A percentile compares a stretch with the other conserved stretches of the same genome.
phyloP scores from a whole-genome alignment of 2,329 filamentous ascomycete species.

The Chalaropsis ovoidea region DNA sequence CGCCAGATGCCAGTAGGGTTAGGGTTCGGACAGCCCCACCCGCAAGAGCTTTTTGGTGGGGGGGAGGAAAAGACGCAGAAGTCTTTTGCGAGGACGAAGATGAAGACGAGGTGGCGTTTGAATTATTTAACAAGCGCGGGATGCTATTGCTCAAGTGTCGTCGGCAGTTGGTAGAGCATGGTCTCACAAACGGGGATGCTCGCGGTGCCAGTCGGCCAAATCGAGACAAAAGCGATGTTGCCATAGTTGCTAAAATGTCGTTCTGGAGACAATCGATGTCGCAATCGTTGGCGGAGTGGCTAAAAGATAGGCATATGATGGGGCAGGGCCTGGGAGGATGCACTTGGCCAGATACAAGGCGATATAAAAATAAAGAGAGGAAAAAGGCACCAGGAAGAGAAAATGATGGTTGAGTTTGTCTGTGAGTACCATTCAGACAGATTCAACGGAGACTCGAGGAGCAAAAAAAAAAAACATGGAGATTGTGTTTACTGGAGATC shows the following conservation, averaged over 20 bases:
- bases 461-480: background rate
- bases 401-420: background rate
- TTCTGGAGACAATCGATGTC: slow-evolving; percentile 23
- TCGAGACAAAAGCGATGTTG: slow-evolving; percentile 26
- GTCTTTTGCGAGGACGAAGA: background rate
- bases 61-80: background rate
- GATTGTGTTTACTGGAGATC: background rate
- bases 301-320: slow-evolving; percentile 23
- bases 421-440: background rate
- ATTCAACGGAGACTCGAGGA: background rate
- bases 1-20: slow-evolving; percentile 25
- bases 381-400: background rate
- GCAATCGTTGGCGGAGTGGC: slow-evolving; percentile 14
- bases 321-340: slow-evolving; percentile 17
- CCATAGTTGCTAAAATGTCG: slow-evolving; percentile 22
- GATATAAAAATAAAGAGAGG: background rate
- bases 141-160: slow-evolving; percentile 12
- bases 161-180: slow-evolving; percentile 16
- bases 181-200: slow-evolving; percentile 20
- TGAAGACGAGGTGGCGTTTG: background rate
- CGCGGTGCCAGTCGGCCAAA: slow-evolving; percentile 20
- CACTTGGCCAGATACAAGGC: slow-evolving; percentile 2
- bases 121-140: background rate
- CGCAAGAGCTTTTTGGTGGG: background rate
- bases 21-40: slow-evolving; percentile 22